These are phyloP conservation scores for Scopulariopsis brevicaulis DNA, from an alignment of 2,329 filamentous ascomycete genomes.

Conservation along the genomic window DNA sequence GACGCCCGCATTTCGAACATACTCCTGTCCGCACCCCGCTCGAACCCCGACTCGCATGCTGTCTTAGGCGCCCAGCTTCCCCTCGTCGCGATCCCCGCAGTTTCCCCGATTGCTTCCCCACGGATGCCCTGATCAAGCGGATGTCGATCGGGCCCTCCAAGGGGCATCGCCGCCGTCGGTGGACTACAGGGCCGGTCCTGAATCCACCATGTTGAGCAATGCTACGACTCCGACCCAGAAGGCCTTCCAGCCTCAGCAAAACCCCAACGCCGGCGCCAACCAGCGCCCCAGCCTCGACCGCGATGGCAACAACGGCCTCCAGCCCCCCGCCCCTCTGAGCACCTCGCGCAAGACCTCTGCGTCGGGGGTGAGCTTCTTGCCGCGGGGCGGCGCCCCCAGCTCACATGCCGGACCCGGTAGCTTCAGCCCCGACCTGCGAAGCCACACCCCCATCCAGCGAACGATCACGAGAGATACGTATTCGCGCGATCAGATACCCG, in stretches of 20 bases:
- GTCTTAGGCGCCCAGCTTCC: neutral
- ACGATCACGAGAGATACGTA: conserved; percentile 45
- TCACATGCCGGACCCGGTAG: conserved; percentile 66
- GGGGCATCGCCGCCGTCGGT: conserved; percentile 3
- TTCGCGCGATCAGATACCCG: conserved; percentile 36
- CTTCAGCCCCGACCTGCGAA: conserved; percentile 81
- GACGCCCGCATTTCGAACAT: neutral
- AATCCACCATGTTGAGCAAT: conserved; percentile 35
- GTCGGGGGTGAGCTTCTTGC: conserved; percentile 48
- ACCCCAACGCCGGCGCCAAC: conserved; percentile 19
- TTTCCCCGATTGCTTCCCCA: neutral
- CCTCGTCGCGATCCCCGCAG: neutral
- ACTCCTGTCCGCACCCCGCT: neutral
- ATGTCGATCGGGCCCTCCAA: conserved; percentile 1
- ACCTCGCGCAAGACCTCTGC: conserved; percentile 36
- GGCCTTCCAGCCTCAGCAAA: conserved; percentile 25
- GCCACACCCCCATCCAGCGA: conserved; percentile 54
- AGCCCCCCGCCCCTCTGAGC: conserved; percentile 27
- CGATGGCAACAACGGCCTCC: conserved; percentile 33
- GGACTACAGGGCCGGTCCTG: conserved; percentile 1
- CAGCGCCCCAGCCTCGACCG: conserved; percentile 41
- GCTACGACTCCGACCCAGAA: conserved; percentile 44
- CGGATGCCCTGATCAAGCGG: conserved; percentile 4
- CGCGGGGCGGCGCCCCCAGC: conserved; percentile 55
- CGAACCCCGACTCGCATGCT: neutral